Evolutionary conservation across 2,329 filamentous ascomycete species (phyloP).

Genomic region (Fusarium continuum): DNA sequence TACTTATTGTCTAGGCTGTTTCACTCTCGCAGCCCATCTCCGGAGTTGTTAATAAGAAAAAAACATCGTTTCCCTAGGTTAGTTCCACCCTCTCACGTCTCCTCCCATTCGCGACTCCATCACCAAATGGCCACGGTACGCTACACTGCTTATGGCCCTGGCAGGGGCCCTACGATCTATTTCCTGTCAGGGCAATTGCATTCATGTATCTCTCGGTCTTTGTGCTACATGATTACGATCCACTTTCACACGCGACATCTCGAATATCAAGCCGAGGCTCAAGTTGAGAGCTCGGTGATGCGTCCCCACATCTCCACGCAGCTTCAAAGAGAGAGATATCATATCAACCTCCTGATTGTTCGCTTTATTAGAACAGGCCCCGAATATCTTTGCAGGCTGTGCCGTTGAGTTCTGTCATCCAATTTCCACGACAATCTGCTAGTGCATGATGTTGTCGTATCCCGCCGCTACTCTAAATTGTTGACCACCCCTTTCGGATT

Average conservation of each 20-base stretch:
- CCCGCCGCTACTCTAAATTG: slow-evolving; percentile 13
- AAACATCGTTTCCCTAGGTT: slow-evolving; percentile 25
- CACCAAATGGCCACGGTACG: slow-evolving; percentile 11
- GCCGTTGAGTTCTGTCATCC: background rate
- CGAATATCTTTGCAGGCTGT: slow-evolving; percentile 14
- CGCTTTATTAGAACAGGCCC: slow-evolving; percentile 6
- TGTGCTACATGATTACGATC: slow-evolving; percentile 3
- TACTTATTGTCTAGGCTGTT: slow-evolving; percentile 15
- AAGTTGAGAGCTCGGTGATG: slow-evolving; percentile 13
- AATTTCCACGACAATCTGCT: slow-evolving; percentile 25
- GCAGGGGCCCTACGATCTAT: slow-evolving; percentile 31
- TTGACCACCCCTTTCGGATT: slow-evolving; percentile 18
- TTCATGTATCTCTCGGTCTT: slow-evolving; percentile 1
- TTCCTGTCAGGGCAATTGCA: slow-evolving; percentile 25
- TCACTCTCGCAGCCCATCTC: slow-evolving; percentile 3
- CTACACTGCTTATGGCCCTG: slow-evolving; percentile 14
- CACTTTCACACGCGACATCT: slow-evolving; percentile 28
- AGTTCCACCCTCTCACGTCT: slow-evolving; percentile 22
- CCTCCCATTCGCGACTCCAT: slow-evolving; percentile 32
- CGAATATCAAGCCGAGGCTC: slow-evolving; percentile 33
- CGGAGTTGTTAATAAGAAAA: slow-evolving; percentile 21
- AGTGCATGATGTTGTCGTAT: slow-evolving; percentile 34
- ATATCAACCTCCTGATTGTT: slow-evolving; percentile 17
- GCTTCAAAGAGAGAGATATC: background rate
- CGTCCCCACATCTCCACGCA: slow-evolving; percentile 14